phyloP scores from a whole-genome alignment of 2,329 filamentous ascomycete species.

The Thielaviopsis punctulata region DNA sequence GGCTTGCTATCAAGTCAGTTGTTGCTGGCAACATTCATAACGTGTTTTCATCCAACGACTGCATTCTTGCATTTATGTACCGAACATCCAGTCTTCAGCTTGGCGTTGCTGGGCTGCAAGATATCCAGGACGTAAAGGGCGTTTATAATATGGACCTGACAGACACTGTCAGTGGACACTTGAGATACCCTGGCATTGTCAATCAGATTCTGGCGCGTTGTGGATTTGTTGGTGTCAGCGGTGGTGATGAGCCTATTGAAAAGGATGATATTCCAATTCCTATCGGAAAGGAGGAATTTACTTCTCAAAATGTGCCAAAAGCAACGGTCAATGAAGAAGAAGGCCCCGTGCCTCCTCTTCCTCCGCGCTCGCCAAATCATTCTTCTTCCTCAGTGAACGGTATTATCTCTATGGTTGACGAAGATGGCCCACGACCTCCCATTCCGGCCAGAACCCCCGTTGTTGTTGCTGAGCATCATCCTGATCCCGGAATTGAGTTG shows the following conservation, averaged over 20 bases:
- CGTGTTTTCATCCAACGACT: slow-evolving; percentile 75
- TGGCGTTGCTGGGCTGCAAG: slow-evolving; percentile 69
- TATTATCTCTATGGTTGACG: not conserved
- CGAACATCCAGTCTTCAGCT: slow-evolving; percentile 66
- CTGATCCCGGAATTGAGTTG: slow-evolving; percentile 3
- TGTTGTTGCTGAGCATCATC: not conserved
- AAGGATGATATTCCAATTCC: slow-evolving; percentile 27
- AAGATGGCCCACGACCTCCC: not conserved
- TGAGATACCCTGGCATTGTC: slow-evolving; percentile 33
- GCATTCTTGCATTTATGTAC: slow-evolving; percentile 75
- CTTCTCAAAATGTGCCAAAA: too few relatives aligned
- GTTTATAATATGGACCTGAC: slow-evolving; percentile 41
- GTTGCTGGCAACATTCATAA: slow-evolving; percentile 74
- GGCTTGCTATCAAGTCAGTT: slow-evolving; percentile 60
- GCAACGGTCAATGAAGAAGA: not conserved
- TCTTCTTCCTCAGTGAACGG: not conserved
- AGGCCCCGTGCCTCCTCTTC: slow-evolving; percentile 3
- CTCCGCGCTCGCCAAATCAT: not conserved
- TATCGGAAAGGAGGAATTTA: not conserved
- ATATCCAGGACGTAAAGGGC: slow-evolving; percentile 48
- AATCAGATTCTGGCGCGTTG: slow-evolving; percentile 35
- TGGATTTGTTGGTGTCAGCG: slow-evolving; percentile 30
- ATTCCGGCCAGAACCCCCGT: not conserved
- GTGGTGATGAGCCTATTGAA: slow-evolving; percentile 28
- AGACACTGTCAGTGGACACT: slow-evolving; percentile 33